A percentile compares a stretch with the other conserved stretches of the same genome.
These are phyloP conservation scores for Fusarium scirpi DNA, from an alignment of 2,329 filamentous ascomycete species.

Conservation along the genomic window DNA sequence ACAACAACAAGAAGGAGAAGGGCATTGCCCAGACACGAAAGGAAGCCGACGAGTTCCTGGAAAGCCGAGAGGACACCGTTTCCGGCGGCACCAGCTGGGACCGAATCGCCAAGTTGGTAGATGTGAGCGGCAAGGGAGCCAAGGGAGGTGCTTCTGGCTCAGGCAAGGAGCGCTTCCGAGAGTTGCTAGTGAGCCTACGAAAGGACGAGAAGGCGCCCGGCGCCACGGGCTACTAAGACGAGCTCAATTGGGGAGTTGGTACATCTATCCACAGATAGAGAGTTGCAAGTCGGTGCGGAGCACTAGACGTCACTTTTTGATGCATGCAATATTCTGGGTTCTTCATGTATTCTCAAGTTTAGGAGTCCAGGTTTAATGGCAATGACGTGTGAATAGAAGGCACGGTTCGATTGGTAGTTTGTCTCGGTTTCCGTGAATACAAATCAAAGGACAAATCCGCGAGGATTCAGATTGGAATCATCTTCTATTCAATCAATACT, in stretches of 20 bases:
- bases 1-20: constrained; percentile 98
- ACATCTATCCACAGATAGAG: constrained; percentile 12
- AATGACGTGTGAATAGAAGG: constrained; percentile 48
- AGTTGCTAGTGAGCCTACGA: constrained; percentile 85
- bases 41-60: constrained; percentile 93
- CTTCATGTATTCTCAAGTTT: constrained; percentile 50
- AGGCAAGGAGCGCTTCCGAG: constrained; percentile 96
- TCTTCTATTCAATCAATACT: constrained; percentile 47
- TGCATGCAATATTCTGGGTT: constrained; percentile 41
- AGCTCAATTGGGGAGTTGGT: constrained; percentile 14
- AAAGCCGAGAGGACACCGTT: constrained; percentile 89
- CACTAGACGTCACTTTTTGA: constrained; percentile 36
- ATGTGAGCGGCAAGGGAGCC: constrained; percentile 91
- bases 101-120: constrained; percentile 96
- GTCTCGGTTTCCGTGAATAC: neutral
- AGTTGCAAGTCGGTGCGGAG: constrained; percentile 38
- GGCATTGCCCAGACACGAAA: constrained; percentile 85
- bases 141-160: constrained; percentile 89
- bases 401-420: constrained; percentile 29
- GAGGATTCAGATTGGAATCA: constrained; percentile 33
- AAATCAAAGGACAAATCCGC: constrained; percentile 17
- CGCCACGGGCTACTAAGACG: constrained; percentile 68
- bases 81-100: constrained; percentile 98
- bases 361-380: constrained; percentile 50
- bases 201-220: constrained; percentile 91